Conservation (phyloP, 768 basidiomycete genomes). For the Lyophyllum semitale region DNA sequence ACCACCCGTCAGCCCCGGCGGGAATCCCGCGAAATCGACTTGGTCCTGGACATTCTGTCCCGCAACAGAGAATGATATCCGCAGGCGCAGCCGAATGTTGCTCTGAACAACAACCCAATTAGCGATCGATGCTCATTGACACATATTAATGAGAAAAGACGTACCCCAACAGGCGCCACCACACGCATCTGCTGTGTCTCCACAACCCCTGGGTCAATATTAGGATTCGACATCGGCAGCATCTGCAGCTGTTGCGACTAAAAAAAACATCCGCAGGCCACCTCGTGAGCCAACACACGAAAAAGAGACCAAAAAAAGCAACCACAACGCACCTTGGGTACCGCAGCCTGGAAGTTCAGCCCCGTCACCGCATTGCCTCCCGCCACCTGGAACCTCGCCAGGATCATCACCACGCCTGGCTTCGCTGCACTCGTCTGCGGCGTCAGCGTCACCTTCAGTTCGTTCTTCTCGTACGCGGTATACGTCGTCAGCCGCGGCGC, state of each 20-base stretch:
- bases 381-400: slow-evolving; percentile 81
- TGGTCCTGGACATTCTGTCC: slow-evolving; percentile 85
- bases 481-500: slow-evolving; percentile 68
- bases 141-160: slow-evolving; percentile 30
- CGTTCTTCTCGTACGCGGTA: slow-evolving; percentile 90
- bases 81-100: slow-evolving; percentile 79
- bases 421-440: slow-evolving; percentile 80
- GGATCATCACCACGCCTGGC: slow-evolving; percentile 89
- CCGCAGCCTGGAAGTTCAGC: slow-evolving; percentile 95
- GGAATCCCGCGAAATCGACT: slow-evolving; percentile 92
- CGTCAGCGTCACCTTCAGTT: slow-evolving; percentile 84
- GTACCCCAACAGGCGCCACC: slow-evolving; percentile 82
- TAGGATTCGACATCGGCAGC: slow-evolving; percentile 92
- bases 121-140: slow-evolving; percentile 7
- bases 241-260: slow-evolving; percentile 97
- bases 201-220: slow-evolving; percentile 70
- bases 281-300: no score
- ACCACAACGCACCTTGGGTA: slow-evolving; percentile 72
- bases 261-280: no score
- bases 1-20: slow-evolving; percentile 65
- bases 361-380: slow-evolving; percentile 54
- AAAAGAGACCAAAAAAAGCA: not conserved
- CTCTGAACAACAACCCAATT: slow-evolving; percentile 52
- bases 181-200: slow-evolving; percentile 98
- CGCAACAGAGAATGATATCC: slow-evolving; percentile 74